phyloP scores from a whole-genome alignment of 371 early-diverging fungal species.

The Mucor velutinosus region DNA sequence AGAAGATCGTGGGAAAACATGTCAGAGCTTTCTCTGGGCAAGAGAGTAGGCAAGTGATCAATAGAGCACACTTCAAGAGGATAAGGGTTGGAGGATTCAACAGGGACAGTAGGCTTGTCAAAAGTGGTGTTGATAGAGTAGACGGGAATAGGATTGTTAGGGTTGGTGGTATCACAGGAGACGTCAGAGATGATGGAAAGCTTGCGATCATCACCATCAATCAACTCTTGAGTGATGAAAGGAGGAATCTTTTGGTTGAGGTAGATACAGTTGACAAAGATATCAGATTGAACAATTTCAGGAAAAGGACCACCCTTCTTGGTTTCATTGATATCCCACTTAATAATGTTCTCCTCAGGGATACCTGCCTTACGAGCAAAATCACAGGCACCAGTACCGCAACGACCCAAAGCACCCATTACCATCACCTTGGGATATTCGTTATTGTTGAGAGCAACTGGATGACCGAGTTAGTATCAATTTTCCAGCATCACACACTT shows the following conservation, averaged over 20 bases:
- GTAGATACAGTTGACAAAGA: slow-evolving; percentile 98
- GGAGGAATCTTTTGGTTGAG: slow-evolving; percentile 90
- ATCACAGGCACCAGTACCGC: slow-evolving; percentile 90
- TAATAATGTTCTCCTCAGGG: slow-evolving; percentile 84
- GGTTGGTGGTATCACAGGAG: slow-evolving; percentile 96
- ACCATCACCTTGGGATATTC: slow-evolving; percentile 87
- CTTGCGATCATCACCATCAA: slow-evolving; percentile 68
- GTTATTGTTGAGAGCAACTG: slow-evolving; percentile 59
- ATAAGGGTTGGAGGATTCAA: slow-evolving; percentile 59
- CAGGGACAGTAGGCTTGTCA: slow-evolving; percentile 83
- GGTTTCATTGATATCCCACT: slow-evolving; percentile 97
- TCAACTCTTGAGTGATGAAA: slow-evolving; percentile 83
- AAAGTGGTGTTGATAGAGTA: slow-evolving; percentile 92
- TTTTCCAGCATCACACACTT: neutral
- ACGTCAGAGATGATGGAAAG: slow-evolving; percentile 92
- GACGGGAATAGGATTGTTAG: slow-evolving; percentile 96
- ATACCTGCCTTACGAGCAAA: slow-evolving; percentile 85
- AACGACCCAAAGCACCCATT: slow-evolving; percentile 97
- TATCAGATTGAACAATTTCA: slow-evolving; percentile 85
- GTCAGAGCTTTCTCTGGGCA: slow-evolving; percentile 92
- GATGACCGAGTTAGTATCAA: neutral
- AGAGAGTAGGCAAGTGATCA: slow-evolving; percentile 94
- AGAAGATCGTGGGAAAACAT: slow-evolving; percentile 85
- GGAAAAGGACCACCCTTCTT: slow-evolving; percentile 92
- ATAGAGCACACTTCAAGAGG: slow-evolving; percentile 92